Evolutionary conservation across 768 basidiomycete genomes (phyloP).

Genomic region (Termitomyces sp.): DNA sequence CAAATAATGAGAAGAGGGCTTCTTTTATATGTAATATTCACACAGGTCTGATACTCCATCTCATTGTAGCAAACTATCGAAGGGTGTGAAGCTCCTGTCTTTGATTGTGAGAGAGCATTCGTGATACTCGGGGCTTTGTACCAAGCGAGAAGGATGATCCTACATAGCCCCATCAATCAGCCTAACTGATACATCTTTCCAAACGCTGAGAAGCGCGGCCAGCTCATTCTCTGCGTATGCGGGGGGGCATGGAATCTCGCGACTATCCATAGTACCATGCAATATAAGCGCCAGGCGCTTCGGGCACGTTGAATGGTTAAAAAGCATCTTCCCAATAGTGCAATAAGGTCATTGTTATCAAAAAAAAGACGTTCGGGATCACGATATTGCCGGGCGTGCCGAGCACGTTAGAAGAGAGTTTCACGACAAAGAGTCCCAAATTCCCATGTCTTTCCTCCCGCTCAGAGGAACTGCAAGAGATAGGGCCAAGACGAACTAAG

Average conservation of each 20-base stretch:
- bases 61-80: slow-evolving; percentile 6
- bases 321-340: too few species aligned
- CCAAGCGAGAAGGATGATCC: background rate
- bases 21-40: background rate
- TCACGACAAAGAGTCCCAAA: background rate
- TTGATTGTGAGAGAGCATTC: background rate
- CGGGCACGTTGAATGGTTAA: too few species aligned
- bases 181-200: background rate
- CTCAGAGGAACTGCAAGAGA: background rate
- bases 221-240: too few species aligned
- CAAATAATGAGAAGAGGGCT: background rate
- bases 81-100: slow-evolving; percentile 10
- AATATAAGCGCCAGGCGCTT: too few species aligned
- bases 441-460: background rate
- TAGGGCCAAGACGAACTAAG: background rate
- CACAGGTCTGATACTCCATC: slow-evolving; percentile 8
- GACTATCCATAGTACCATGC: too few species aligned
- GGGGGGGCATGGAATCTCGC: too few species aligned
- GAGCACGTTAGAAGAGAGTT: background rate
- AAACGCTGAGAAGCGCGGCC: too few species aligned
- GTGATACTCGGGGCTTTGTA: background rate
- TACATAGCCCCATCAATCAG: too few species aligned
- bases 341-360: background rate
- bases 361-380: too few species aligned
- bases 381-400: too few species aligned